Evolutionary conservation across 2,329 filamentous ascomycete species (phyloP), one percentile per base, ranked within the genome.

Genomic region (Fusarium sulawesiense): DNA sequence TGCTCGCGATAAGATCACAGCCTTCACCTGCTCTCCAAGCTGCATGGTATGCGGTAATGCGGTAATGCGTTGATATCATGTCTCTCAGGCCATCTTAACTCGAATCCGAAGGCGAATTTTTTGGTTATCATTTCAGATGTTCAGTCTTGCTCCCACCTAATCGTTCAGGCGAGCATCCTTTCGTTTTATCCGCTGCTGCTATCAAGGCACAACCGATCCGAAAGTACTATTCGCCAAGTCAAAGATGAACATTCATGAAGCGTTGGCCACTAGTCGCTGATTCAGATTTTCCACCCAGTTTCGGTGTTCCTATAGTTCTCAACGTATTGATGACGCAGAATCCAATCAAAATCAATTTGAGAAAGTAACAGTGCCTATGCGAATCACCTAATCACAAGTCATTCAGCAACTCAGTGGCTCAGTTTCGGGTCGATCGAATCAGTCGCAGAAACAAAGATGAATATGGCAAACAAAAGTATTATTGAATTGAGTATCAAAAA

Each of bases 401-500:
- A 37, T 12, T 7, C 6, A 16, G 20, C 18, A n/a, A 53, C 16
- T 25, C 16, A 5, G 9, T 29, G 23, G 18, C 18, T 14, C 21
- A 37, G 18, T 32, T 51, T 37, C 25, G 27, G 16, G 11, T 41
- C 13, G 7, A 3, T 25, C 11, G 7, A 29, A 27, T 21, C n/a
- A 12, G 11, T 23, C 27, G 7, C 18, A 20, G 7, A 25, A 3
- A 12, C 13, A n/a, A 7, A 37, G 7, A 40, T 18, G 13, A 27
- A 41, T 29, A 7, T 21, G 13, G 5, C 41, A 61, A 55, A 21
- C 27, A 60, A 49, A 51, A 42, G 29, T 11, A 16, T 29, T 25
- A 45, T 61, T 29, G 51, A 37, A 41, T 50, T 32, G 61, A 61
- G 23, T 46, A 34, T 32, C 10, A n/a, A 66, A 23, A 42, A 61